phyloP scores from a whole-genome alignment of 805 yeast species.

The Zygosaccharomyces kombuchaensis region DNA sequence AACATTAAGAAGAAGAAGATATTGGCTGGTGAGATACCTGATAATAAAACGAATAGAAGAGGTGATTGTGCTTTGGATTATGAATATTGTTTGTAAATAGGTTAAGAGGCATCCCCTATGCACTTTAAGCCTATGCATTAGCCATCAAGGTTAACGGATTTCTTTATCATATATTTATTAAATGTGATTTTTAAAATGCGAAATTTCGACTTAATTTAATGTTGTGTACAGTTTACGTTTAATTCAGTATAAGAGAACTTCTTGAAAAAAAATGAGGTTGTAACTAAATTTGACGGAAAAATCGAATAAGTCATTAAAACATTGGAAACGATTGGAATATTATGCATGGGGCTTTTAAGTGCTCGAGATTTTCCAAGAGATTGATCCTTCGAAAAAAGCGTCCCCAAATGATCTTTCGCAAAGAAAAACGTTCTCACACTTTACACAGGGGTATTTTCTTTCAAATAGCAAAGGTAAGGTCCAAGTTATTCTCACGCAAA shows the following conservation, averaged over 20 bases:
- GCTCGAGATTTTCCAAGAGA: no score
- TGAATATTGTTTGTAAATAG: slow-evolving; percentile 19
- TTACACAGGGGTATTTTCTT: not conserved
- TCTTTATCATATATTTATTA: slow-evolving; percentile 4
- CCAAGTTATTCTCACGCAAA: slow-evolving; percentile 15
- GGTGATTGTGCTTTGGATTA: slow-evolving; percentile 29
- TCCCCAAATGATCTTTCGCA: no score
- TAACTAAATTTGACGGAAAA: no score
- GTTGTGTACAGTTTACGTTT: no score
- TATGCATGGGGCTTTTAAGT: no score
- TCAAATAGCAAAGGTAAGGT: slow-evolving; percentile 26
- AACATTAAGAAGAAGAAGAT: slow-evolving; percentile 19
- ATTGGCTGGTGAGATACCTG: slow-evolving; percentile 21
- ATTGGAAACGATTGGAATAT: no score
- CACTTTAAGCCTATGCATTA: no score
- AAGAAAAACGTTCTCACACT: not conserved
- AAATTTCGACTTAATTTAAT: no score
- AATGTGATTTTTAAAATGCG: not conserved
- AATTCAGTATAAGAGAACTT: no score
- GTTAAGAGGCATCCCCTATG: not conserved
- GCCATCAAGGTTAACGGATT: not conserved
- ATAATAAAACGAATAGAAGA: slow-evolving; percentile 18
- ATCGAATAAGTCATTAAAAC: no score
- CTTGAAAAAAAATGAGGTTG: no score
- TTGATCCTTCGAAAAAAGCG: no score